Evolutionary conservation across 108 stramenopile species (phyloP).

Genomic region (Nannochloropsis gaditana): DNA sequence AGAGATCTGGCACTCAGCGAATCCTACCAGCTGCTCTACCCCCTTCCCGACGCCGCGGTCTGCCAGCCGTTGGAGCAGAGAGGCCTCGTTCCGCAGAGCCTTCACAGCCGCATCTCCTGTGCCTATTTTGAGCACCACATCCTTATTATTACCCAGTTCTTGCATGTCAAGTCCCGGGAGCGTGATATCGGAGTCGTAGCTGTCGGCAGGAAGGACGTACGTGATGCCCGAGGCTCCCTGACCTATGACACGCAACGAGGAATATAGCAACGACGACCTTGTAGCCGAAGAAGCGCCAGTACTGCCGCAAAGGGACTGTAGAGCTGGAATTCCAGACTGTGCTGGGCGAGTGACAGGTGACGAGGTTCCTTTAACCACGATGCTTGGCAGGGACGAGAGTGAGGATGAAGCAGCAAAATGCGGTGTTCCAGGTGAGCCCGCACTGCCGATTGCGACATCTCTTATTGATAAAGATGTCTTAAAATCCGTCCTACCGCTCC

Average conservation of each 20-base stretch:
- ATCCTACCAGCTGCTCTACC: not conserved
- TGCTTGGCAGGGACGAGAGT: too few species aligned
- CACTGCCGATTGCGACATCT: too few species aligned
- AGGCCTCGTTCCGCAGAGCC: slow-evolving; percentile 6
- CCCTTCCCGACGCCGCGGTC: not conserved
- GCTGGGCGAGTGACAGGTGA: too few species aligned
- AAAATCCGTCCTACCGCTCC: too few species aligned
- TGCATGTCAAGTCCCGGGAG: too few species aligned
- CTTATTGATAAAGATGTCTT: too few species aligned
- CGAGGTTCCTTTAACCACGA: too few species aligned
- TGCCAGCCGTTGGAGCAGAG: not conserved
- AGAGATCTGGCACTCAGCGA: not conserved
- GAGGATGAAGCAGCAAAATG: too few species aligned
- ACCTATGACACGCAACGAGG: not conserved
- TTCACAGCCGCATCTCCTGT: not conserved
- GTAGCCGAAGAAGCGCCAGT: not conserved
- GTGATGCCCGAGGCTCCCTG: not conserved
- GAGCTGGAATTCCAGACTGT: too few species aligned
- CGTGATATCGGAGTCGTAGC: not conserved
- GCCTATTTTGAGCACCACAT: not conserved
- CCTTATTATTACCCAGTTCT: not conserved
- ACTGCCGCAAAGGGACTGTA: too few species aligned
- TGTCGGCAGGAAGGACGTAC: slow-evolving; percentile 1
- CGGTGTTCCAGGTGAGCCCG: too few species aligned
- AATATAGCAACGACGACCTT: not conserved